These are phyloP conservation scores for Pyrenochaeta sp. DNA, from an alignment of 2,329 filamentous ascomycete species.

Conservation along the genomic window DNA sequence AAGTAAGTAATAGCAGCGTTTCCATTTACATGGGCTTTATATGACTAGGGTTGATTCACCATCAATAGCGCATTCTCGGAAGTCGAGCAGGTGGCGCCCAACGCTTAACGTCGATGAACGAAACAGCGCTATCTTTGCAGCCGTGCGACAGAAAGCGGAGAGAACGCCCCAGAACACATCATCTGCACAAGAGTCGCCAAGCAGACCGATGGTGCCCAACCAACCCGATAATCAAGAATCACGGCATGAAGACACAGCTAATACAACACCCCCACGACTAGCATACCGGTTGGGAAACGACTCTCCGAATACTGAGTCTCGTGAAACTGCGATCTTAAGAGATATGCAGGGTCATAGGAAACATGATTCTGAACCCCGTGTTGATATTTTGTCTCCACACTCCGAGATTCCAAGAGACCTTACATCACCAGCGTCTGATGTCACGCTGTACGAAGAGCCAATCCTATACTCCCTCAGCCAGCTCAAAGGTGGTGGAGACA, in stretches of 20 bases:
- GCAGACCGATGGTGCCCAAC: not conserved
- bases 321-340: not conserved
- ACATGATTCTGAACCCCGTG: not conserved
- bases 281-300: not conserved
- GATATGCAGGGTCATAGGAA: not conserved
- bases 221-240: not conserved
- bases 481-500: not conserved
- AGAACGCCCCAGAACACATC: not conserved
- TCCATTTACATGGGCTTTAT: not conserved
- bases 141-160: constrained; percentile 7
- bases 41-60: constrained; percentile 1
- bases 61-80: constrained; percentile 3
- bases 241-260: not conserved
- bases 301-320: not conserved
- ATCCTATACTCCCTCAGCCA: not conserved
- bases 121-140: constrained; percentile 8
- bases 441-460: constrained; percentile 14
- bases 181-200: not conserved
- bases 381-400: not conserved
- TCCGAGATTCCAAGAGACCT: not conserved
- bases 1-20: constrained; percentile 3
- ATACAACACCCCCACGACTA: not conserved
- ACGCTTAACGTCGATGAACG: not conserved
- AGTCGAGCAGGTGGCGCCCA: constrained; percentile 6
- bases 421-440: constrained; percentile 15